Evolutionary conservation across 257 asterid genomes (phyloP).

Genomic region (Linderniella brevidens): DNA sequence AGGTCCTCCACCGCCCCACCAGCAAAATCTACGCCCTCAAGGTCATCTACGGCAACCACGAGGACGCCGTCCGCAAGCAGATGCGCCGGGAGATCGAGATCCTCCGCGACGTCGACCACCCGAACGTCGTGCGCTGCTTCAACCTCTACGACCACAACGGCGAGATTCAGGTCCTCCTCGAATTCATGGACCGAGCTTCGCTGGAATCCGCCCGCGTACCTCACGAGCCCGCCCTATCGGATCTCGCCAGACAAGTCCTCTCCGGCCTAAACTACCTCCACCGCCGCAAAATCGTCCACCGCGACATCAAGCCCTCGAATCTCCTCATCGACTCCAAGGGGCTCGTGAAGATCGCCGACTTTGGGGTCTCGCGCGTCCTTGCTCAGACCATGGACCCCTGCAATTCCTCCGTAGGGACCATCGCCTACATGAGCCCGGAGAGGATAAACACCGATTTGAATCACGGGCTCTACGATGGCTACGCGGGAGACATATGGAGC

Average conservation of each 20-base stretch:
- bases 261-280: conserved; percentile 58
- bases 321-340: conserved; percentile 39
- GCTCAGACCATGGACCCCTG: conserved; percentile 89
- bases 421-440: conserved; percentile 88
- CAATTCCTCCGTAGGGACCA: conserved; percentile 78
- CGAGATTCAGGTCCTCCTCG: conserved; percentile 68
- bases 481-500: conserved; percentile 90
- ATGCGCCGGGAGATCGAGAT: conserved; percentile 86
- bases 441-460: conserved; percentile 84
- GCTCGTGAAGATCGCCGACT: conserved; percentile 63
- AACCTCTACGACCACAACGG: conserved; percentile 60
- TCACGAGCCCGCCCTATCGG: conserved; percentile 42
- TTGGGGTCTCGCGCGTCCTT: conserved; percentile 57
- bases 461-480: conserved; percentile 69
- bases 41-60: conserved; percentile 72
- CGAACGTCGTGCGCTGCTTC: conserved; percentile 66
- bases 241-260: conserved; percentile 57
- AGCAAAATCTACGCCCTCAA: conserved; percentile 53
- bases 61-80: conserved; percentile 58
- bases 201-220: conserved; percentile 48
- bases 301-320: conserved; percentile 82
- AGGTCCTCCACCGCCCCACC: conserved; percentile 66
- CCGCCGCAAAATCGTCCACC: conserved; percentile 61
- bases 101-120: conserved; percentile 72
- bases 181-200: conserved; percentile 69